These are phyloP conservation scores for Penicillium sclerotigenum DNA, from an alignment of 2,329 filamentous ascomycete species.

Conservation along the genomic window DNA sequence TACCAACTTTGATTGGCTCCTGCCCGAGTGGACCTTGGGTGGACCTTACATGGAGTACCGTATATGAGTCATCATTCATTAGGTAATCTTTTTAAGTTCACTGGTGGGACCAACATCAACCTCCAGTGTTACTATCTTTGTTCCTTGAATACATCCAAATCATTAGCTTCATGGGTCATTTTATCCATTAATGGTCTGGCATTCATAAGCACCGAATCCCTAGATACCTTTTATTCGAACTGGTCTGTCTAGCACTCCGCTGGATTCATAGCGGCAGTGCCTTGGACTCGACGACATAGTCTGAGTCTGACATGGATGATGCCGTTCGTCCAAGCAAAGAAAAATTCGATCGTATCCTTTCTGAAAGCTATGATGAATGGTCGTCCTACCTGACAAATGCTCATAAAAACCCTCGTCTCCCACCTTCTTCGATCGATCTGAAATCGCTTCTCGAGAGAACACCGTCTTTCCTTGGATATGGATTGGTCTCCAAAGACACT, in stretches of 20 bases:
- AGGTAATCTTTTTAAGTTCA: too few species aligned
- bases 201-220: background rate
- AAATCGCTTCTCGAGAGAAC: background rate
- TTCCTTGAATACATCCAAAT: background rate
- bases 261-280: background rate
- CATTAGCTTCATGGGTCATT: background rate
- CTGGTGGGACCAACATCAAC: too few species aligned
- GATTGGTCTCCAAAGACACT: background rate
- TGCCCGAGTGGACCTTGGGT: too few species aligned
- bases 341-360: background rate
- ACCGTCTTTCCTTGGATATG: constrained; percentile 1
- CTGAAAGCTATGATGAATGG: background rate
- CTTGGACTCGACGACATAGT: background rate
- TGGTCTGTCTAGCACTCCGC: background rate
- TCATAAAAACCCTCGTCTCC: background rate
- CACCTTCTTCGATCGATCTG: background rate
- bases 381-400: background rate
- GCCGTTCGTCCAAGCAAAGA: background rate
- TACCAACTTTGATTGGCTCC: too few species aligned
- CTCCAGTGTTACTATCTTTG: background rate
- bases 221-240: background rate
- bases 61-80: too few species aligned
- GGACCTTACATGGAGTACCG: too few species aligned
- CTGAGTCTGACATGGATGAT: background rate
- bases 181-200: background rate